phyloP scores from a whole-genome alignment of 495 filamentous ascomycete species.

The Trichocladium antarcticum region DNA sequence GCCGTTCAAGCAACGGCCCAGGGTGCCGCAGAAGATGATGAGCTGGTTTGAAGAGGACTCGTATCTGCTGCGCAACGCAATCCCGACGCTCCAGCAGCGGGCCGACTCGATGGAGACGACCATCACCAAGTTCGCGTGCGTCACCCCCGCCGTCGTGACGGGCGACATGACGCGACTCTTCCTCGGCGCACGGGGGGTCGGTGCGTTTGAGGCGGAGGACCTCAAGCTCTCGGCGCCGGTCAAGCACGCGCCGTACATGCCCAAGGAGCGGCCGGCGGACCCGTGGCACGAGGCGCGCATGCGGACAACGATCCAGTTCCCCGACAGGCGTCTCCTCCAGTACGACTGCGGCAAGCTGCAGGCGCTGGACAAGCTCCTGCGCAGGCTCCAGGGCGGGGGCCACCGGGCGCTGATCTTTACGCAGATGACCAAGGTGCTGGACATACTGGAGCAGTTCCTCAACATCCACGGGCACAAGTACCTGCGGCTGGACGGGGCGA shows the following conservation, averaged over 20 bases:
- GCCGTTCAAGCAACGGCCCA: constrained; percentile 45
- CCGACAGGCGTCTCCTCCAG: constrained; percentile 86
- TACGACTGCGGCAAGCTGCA: constrained; percentile 98
- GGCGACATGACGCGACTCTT: constrained; percentile 59
- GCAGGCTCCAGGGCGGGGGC: constrained; percentile 75
- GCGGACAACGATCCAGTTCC: constrained; percentile 89
- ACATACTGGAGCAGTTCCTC: constrained; percentile 94
- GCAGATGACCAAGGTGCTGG: constrained; percentile 97
- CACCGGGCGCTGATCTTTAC: constrained; percentile 97
- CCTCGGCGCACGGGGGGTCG: constrained; percentile 48
- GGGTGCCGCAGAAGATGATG: constrained; percentile 41
- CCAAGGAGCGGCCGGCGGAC: constrained; percentile 47
- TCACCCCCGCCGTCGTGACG: constrained; percentile 79
- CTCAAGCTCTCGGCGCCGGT: constrained; percentile 36
- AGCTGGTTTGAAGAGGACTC: constrained; percentile 68
- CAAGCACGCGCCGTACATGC: constrained; percentile 39
- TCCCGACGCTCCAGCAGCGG: constrained; percentile 61
- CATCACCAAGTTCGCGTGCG: constrained; percentile 80
- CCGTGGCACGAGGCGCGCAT: constrained; percentile 91
- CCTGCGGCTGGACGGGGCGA: constrained; percentile 77
- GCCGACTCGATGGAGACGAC: constrained; percentile 56
- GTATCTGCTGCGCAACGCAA: constrained; percentile 55
- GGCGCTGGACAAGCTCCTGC: constrained; percentile 73
- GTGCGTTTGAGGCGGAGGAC: constrained; percentile 45
- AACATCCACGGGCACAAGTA: constrained; percentile 98